A percentile compares a stretch with the other conserved stretches of the same genome.
Conservation (phyloP, 2,329 filamentous ascomycete species). For the Claviceps arundinis region DNA sequence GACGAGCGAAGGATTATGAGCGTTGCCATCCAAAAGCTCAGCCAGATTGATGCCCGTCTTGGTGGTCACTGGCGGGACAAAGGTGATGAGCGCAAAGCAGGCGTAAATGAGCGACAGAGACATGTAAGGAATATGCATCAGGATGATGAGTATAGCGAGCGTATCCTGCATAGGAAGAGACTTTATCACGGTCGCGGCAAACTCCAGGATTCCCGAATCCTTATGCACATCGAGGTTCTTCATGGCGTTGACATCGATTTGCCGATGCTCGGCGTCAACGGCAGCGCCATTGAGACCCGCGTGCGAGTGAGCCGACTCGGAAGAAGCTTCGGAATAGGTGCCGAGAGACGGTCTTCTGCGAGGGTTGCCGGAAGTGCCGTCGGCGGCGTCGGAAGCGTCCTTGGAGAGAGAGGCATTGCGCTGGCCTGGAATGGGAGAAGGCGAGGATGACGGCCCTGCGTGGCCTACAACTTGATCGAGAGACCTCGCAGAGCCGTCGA, state of each 20-base stretch:
- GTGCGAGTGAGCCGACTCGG: constrained; percentile 35
- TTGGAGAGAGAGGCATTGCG: constrained; percentile 23
- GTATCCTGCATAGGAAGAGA: constrained; percentile 89
- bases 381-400: constrained; percentile 13
- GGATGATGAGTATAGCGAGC: constrained; percentile 88
- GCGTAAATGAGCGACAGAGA: constrained; percentile 82
- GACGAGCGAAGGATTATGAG: constrained; percentile 72
- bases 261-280: constrained; percentile 41
- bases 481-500: constrained; percentile 26
- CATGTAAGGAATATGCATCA: constrained; percentile 82
- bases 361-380: constrained; percentile 28
- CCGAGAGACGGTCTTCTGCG: constrained; percentile 36
- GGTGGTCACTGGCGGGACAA: constrained; percentile 71
- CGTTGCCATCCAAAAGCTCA: constrained; percentile 81
- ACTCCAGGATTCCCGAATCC: constrained; percentile 58
- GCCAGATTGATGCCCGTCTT: constrained; percentile 71
- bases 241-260: constrained; percentile 57
- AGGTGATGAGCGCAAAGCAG: constrained; percentile 83
- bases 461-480: constrained; percentile 18
- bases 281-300: constrained; percentile 22
- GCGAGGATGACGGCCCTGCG: constrained; percentile 18
- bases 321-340: constrained; percentile 39
- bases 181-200: constrained; percentile 75
- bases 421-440: constrained; percentile 10
- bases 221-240: constrained; percentile 57